Base-by-base conservation (phyloP, 164 flowering plant genomes). In the Liquidambar formosana region DNA sequence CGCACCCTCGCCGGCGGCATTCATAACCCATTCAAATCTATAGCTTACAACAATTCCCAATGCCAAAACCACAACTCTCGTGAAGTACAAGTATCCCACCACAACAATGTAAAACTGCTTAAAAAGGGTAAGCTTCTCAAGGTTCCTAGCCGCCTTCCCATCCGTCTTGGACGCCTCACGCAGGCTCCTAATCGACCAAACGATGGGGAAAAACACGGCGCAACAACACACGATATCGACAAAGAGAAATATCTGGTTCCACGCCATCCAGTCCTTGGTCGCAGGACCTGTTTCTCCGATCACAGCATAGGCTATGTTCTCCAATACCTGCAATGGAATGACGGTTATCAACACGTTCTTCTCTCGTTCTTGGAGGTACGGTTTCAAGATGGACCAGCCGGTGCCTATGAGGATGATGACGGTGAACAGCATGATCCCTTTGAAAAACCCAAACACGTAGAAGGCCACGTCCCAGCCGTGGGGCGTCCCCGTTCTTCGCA, bases 301-400 rank as follows among this genome's bases (percentile, higher is more conserved):
- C 5, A 81, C 71, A 13, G 72, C 73, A 3, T 69, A 65, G 3
- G 83, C 86, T 19, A 81, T 68, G 75, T 79, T 83, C 57, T 75
- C 86, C 18, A 81, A 41, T 1, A 83, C 78, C 58, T 83, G 86
- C 10, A 83, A 53, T 0, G 86, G 86, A 23, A 83, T 83, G 13
- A 83, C 78, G 0, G 60, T 49, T 72, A 81, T 81, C 59, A 81
- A 48, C 9, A 81, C 75, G 2, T 79, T 74, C 71, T 77, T 83
- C 59, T 81, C 84, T 9, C 78, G 23, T 11, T 81, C 86, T 46
- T 83, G 86, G 27, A 81, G 60, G 47, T 70, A 73, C 0, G 84
- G 86, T 57, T 83, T 83, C 69, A 83, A 44, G 70, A 83, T 73
- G 2, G 84, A 83, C 86, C 84, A 83, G 1, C 86, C 84, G 0